A percentile compares a stretch with the other conserved stretches of the same genome.
These are phyloP conservation scores for Ogataea philodendri DNA, from an alignment of 805 yeast species.

Conservation along the genomic window DNA sequence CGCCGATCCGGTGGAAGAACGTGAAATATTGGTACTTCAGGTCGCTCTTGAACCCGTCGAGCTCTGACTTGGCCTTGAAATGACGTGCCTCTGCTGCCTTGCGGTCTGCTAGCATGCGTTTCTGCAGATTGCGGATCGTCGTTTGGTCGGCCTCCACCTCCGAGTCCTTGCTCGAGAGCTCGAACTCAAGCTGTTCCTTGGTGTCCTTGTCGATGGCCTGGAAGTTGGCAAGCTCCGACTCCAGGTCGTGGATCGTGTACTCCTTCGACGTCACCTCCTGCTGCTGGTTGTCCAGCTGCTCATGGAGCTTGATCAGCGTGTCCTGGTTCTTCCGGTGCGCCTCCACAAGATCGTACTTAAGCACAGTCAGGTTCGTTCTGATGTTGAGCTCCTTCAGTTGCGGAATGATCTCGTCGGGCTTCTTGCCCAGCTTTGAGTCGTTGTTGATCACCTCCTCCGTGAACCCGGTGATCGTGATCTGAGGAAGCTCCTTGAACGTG, in stretches of 20 bases:
- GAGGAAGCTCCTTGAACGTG: constrained; percentile 22
- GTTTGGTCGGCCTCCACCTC: constrained; percentile 21
- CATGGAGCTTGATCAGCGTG: constrained; percentile 55
- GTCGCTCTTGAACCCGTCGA: constrained; percentile 18
- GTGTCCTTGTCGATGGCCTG: constrained; percentile 20
- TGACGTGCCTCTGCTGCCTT: constrained; percentile 17
- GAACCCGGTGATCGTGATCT: constrained; percentile 25
- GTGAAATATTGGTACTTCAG: constrained; percentile 24
- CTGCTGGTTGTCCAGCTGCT: constrained; percentile 52
- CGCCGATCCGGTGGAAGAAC: constrained; percentile 53
- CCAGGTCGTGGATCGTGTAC: constrained; percentile 55
- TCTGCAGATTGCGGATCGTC: constrained; percentile 18
- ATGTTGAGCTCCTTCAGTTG: constrained; percentile 34
- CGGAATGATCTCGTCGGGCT: constrained; percentile 43
- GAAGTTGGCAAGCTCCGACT: constrained; percentile 43
- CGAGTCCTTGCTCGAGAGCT: constrained; percentile 20
- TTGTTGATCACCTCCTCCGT: constrained; percentile 31
- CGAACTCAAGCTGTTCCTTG: constrained; percentile 20
- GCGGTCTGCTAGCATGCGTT: constrained; percentile 20
- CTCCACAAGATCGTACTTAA: constrained; percentile 46
- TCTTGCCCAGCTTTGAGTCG: constrained; percentile 46
- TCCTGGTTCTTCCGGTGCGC: constrained; percentile 54
- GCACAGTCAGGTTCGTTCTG: constrained; percentile 37
- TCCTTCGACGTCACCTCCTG: constrained; percentile 57
- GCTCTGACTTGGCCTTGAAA: constrained; percentile 22